Percentiles rank a stretch among this genome's conserved stretches.
Conservation (phyloP, 768 basidiomycete genomes). For the Trametes sanguinea region DNA sequence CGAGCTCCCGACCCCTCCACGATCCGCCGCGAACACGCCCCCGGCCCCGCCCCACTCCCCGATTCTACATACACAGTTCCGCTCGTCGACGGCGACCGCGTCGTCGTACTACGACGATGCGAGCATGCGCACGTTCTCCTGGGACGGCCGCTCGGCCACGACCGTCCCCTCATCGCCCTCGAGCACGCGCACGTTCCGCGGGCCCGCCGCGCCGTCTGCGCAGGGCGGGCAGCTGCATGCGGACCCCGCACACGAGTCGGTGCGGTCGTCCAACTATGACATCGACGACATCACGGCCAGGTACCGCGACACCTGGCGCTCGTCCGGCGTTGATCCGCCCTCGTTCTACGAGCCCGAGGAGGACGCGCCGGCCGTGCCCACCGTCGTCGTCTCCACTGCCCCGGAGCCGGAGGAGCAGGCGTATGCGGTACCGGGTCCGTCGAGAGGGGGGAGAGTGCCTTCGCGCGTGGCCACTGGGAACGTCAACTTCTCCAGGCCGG, state of each 20-base stretch:
- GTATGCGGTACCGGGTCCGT: conserved; percentile 20
- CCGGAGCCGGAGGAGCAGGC: conserved; percentile 4
- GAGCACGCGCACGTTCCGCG: conserved; percentile 8
- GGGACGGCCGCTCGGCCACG: conserved; percentile 13
- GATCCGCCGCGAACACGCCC: conserved; percentile 4
- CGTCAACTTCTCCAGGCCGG: conserved; percentile 67
- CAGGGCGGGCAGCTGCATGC: not conserved
- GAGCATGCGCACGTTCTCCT: conserved; percentile 21
- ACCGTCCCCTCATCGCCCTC: conserved; percentile 10
- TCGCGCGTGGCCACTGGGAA: conserved; percentile 44
- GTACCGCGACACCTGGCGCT: conserved; percentile 26
- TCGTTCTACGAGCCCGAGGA: conserved; percentile 6
- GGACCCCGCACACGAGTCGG: conserved; percentile 12
- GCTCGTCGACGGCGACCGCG: conserved; percentile 41
- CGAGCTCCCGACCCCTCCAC: conserved; percentile 19
- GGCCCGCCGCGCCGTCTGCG: not conserved
- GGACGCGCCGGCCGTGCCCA: conserved; percentile 39
- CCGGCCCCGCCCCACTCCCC: conserved; percentile 43
- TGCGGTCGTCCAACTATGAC: conserved; percentile 26
- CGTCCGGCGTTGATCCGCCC: conserved; percentile 17
- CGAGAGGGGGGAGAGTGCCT: conserved; percentile 39
- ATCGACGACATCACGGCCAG: conserved; percentile 25
- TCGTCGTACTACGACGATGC: conserved; percentile 29
- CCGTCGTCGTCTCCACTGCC: conserved; percentile 51
- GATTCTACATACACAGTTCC: conserved; percentile 51